Evolutionary conservation across 768 basidiomycete species (phyloP).

Genomic region (Kwoniella sp.): DNA sequence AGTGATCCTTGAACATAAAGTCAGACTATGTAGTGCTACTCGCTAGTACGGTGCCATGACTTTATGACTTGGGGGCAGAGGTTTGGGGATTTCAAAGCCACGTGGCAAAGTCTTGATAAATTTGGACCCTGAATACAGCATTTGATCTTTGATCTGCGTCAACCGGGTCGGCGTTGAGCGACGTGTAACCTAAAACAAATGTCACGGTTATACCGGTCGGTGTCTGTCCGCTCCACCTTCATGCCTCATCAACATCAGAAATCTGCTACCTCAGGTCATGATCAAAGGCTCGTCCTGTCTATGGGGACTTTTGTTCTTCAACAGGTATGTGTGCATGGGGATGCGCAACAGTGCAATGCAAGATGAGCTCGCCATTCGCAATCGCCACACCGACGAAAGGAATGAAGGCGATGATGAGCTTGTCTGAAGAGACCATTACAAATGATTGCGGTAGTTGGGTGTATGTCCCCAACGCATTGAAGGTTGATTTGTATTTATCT

Average conservation of each 20-base stretch:
- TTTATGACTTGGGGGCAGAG: slow-evolving; percentile 8
- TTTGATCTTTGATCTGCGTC: neutral
- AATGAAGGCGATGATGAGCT: too few relatives aligned
- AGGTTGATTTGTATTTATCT: neutral
- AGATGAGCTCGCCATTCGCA: too few relatives aligned
- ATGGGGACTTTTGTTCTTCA: too few relatives aligned
- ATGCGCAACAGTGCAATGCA: too few relatives aligned
- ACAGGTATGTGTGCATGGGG: too few relatives aligned
- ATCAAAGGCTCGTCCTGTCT: too few relatives aligned
- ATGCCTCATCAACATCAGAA: too few relatives aligned
- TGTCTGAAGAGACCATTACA: neutral
- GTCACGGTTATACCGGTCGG: neutral
- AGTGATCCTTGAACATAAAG: neutral
- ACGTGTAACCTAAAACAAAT: too few relatives aligned
- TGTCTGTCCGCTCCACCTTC: too few relatives aligned
- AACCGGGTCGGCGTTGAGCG: neutral
- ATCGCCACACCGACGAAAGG: too few relatives aligned
- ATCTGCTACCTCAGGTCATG: too few relatives aligned
- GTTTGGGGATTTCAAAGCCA: slow-evolving; percentile 19
- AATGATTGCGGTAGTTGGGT: neutral
- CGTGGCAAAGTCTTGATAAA: slow-evolving; percentile 9
- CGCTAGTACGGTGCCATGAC: neutral
- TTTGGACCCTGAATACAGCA: neutral
- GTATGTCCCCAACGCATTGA: slow-evolving; percentile 2
- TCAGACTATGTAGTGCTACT: neutral